phyloP scores from a whole-genome alignment of 2,329 filamentous ascomycete genomes.

The Fusarium euwallaceae region DNA sequence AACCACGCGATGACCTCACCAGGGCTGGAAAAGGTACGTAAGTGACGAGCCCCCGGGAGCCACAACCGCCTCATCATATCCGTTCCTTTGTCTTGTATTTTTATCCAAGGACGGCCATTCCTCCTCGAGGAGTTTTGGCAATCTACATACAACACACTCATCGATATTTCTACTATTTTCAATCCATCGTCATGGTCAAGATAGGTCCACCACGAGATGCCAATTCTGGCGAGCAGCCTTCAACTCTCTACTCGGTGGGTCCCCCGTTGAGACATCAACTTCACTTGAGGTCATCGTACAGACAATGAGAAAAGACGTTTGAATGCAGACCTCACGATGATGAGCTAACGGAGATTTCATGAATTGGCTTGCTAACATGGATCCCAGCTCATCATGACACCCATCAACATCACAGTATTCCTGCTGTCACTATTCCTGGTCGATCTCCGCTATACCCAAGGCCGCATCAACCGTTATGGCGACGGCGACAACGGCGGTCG shows the following conservation, averaged over 20 bases:
- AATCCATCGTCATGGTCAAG: conserved; percentile 25
- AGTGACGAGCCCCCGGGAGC: conserved; percentile 34
- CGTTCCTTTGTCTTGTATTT: not conserved
- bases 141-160: not conserved
- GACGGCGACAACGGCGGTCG: conserved; percentile 49
- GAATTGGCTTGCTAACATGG: conserved; percentile 19
- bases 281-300: not conserved
- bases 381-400: conserved; percentile 67
- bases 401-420: conserved; percentile 74
- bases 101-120: not conserved
- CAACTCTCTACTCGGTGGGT: conserved; percentile 46
- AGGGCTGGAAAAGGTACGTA: conserved; percentile 23
- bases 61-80: conserved; percentile 29
- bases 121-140: not conserved
- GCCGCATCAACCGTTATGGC: conserved; percentile 57
- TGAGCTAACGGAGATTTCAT: not conserved
- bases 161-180: not conserved
- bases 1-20: conserved; percentile 40
- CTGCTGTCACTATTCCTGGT: conserved; percentile 74
- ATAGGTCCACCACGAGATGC: conserved; percentile 16
- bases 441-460: conserved; percentile 67
- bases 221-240: conserved; percentile 32
- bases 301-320: not conserved
- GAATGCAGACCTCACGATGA: conserved; percentile 1
- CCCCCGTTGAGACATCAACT: not conserved